Evolutionary conservation across 2,329 filamentous ascomycete genomes (phyloP).

Genomic region (Phaeosphaeria sp.): DNA sequence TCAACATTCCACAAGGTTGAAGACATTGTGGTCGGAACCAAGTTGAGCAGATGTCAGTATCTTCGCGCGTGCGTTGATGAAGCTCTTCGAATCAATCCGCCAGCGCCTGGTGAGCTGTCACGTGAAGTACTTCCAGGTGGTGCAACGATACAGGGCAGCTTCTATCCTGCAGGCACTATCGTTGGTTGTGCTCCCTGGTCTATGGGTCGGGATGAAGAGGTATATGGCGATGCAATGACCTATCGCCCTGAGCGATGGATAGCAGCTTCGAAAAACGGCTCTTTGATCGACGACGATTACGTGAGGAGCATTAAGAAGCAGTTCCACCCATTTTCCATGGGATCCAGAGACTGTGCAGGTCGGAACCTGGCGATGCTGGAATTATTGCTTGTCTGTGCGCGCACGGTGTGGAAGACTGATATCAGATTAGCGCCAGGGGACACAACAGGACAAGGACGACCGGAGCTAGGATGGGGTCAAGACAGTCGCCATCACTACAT

Average conservation of each 20-base stretch:
- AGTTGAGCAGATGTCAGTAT: slow-evolving; percentile 9
- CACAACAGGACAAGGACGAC: too few species aligned
- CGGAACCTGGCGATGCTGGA: background rate
- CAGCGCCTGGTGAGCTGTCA: slow-evolving; percentile 17
- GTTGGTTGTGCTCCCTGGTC: slow-evolving; percentile 23
- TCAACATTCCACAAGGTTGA: slow-evolving; percentile 9
- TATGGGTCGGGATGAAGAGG: slow-evolving; percentile 17
- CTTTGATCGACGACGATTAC: background rate
- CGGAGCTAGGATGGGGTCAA: too few species aligned
- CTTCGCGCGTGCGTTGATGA: slow-evolving; percentile 24
- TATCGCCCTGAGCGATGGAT: slow-evolving; percentile 28
- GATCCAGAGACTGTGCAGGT: background rate
- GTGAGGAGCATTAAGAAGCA: background rate
- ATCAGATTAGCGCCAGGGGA: background rate
- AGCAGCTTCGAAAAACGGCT: background rate
- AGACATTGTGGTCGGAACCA: slow-evolving; percentile 13
- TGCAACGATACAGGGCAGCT: slow-evolving; percentile 13
- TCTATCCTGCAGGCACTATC: slow-evolving; percentile 20
- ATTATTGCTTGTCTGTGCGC: background rate
- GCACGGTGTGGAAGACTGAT: background rate
- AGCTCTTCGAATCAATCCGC: slow-evolving; percentile 17
- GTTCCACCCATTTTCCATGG: background rate
- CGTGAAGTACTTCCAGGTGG: slow-evolving; percentile 23
- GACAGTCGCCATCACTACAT: background rate
- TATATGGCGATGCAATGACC: slow-evolving; percentile 16